Conservation (phyloP, 164 flowering plant species). For the Magnolia kwangsiensis region DNA sequence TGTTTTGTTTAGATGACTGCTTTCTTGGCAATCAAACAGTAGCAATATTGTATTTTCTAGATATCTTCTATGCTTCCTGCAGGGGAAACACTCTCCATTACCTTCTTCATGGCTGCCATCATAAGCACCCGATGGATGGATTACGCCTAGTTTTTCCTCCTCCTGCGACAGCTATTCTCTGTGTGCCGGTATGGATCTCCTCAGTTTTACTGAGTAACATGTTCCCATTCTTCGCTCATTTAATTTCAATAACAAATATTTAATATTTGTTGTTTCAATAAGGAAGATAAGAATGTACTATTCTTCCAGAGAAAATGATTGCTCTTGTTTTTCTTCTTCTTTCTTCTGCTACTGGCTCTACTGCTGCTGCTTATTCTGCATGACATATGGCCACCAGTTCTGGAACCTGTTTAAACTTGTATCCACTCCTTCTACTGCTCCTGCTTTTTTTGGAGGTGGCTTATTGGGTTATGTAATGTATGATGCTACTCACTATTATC, state of each 20-base stretch:
- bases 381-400: constrained; percentile 40
- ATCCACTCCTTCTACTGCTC: constrained; percentile 63
- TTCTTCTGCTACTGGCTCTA: neutral
- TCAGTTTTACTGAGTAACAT: neutral
- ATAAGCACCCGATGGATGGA: constrained; percentile 97
- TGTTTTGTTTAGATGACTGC: neutral
- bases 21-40: neutral
- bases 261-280: neutral
- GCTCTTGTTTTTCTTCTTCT: neutral
- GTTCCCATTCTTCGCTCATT: neutral
- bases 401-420: constrained; percentile 62
- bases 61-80: constrained; percentile 6
- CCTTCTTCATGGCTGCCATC: constrained; percentile 98
- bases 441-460: constrained; percentile 84
- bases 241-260: neutral
- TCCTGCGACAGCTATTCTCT: constrained; percentile 74
- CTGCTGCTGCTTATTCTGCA: constrained; percentile 3
- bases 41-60: constrained; percentile 1
- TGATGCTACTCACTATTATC: constrained; percentile 84
- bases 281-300: neutral
- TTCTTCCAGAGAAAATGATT: neutral
- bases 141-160: constrained; percentile 96
- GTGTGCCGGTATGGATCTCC: constrained; percentile 50
- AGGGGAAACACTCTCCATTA: constrained; percentile 93
- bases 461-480: constrained; percentile 89